Conservation (phyloP, 306 rosid genomes). For the Pyrus betulifolia region DNA sequence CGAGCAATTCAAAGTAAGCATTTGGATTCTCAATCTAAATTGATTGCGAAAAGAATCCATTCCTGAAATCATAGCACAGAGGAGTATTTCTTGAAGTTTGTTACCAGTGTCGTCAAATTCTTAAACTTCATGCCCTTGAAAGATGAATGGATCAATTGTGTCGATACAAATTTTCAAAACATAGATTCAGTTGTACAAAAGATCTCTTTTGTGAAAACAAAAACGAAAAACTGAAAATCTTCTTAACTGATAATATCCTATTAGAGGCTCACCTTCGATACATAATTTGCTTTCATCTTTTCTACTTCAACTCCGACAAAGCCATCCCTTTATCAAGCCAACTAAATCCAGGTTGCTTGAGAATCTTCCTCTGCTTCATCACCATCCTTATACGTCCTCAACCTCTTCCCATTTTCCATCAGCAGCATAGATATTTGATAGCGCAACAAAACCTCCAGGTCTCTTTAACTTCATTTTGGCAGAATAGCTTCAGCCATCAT, state of each 20-base stretch:
- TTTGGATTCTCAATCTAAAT: neutral
- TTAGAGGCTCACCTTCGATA: neutral
- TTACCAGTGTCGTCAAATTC: neutral
- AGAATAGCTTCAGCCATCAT: slow-evolving; percentile 37
- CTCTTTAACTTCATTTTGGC: slow-evolving; percentile 32
- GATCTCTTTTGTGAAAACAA: neutral
- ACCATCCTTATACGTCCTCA: slow-evolving; percentile 39
- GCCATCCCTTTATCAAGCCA: slow-evolving; percentile 27
- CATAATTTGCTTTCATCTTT: neutral
- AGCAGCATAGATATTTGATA: slow-evolving; percentile 61
- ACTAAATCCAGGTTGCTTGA: slow-evolving; percentile 47
- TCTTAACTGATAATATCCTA: neutral
- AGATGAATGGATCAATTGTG: neutral
- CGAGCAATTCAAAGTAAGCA: neutral
- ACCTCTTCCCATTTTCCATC: slow-evolving; percentile 67
- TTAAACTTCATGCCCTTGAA: neutral
- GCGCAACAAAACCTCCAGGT: slow-evolving; percentile 51
- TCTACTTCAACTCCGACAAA: slow-evolving; percentile 5
- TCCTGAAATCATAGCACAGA: neutral
- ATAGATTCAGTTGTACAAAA: neutral
- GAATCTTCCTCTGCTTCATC: slow-evolving; percentile 46
- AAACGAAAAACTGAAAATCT: neutral
- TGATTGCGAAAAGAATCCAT: neutral
- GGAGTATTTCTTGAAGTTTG: neutral
- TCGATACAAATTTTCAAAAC: neutral